phyloP scores from a whole-genome alignment of 106 monocot genomes.

The Posidonia australis region DNA sequence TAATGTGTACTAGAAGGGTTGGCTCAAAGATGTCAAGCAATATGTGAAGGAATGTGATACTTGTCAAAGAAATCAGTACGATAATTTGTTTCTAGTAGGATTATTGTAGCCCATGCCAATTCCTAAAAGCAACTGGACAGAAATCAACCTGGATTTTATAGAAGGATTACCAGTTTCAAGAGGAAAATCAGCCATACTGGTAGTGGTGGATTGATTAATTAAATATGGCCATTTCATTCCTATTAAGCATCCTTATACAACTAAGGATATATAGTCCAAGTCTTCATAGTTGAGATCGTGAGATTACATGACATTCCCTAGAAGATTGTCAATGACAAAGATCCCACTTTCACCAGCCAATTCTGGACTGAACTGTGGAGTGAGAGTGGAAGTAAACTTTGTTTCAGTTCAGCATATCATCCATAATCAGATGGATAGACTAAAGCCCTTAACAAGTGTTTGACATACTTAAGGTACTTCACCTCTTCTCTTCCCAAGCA shows the following conservation, averaged over 20 bases:
- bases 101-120: not conserved
- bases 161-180: too few relatives aligned
- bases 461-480: not conserved
- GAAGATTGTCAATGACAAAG: not conserved
- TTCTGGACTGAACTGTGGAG: not conserved
- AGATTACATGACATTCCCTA: not conserved
- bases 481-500: not conserved
- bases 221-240: too few relatives aligned
- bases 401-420: not conserved
- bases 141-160: too few relatives aligned
- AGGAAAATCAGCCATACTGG: too few relatives aligned
- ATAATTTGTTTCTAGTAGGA: not conserved
- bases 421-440: not conserved
- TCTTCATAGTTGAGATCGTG: too few relatives aligned
- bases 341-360: not conserved
- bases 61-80: not conserved
- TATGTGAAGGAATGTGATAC: too few relatives aligned
- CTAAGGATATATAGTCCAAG: not conserved
- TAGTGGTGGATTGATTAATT: not conserved
- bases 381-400: not conserved
- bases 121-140: too few relatives aligned
- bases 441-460: not conserved
- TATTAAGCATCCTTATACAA: not conserved
- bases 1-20: not conserved
- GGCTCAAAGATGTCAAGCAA: too few relatives aligned